Base-by-base conservation (phyloP, 371 early-diverging fungal species). In the Mucor lusitanicus region DNA sequence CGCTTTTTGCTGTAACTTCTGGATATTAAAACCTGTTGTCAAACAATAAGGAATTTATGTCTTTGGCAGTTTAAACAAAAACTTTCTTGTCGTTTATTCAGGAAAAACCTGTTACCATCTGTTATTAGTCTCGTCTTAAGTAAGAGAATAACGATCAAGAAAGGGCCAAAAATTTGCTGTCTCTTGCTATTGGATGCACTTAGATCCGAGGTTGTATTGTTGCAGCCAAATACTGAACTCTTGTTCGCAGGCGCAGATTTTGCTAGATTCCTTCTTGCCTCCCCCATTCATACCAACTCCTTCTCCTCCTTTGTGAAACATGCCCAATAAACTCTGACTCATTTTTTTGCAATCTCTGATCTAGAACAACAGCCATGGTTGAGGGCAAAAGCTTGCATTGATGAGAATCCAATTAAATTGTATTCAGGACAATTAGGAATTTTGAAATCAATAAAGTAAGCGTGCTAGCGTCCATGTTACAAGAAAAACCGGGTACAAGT, bases 351-450 rank as follows among this genome's bases (percentile, higher is more conserved):
- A 13, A 35, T 15, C 27, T 25, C 17, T 59, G 59, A 59, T 59
- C 59, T 59, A 59, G 59, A 59, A 59, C 58, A 57, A 50, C 12
- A 50, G 25, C 21, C 11, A 50, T 50, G 44, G 44, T 23, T 19
- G 21, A 37, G 8, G 37, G 37, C 23, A 25, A 7, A 23, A 9
- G 11, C 3, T 50, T 12, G 50, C 50, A 50, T 50, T 50, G 21
- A 50, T 23, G 33, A 33, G 9, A 23, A 23, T 48, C 19, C 21
- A 48, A 21, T 48, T 19, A 23, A 11, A 6, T 19, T 23, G 50
- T 23, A 50, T 50, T 21, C 50, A 23, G 50, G 50, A 50, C 50
- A 50, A 44, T 44, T 6, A 44, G n/a, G 17, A 19, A 44, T 19
- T 44, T 44, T 6, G 44, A 44, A 19, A 19, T 17, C 17, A n/a